phyloP scores from a whole-genome alignment of 192 early-diverging fungal genomes.

The Coemansia sp. region DNA sequence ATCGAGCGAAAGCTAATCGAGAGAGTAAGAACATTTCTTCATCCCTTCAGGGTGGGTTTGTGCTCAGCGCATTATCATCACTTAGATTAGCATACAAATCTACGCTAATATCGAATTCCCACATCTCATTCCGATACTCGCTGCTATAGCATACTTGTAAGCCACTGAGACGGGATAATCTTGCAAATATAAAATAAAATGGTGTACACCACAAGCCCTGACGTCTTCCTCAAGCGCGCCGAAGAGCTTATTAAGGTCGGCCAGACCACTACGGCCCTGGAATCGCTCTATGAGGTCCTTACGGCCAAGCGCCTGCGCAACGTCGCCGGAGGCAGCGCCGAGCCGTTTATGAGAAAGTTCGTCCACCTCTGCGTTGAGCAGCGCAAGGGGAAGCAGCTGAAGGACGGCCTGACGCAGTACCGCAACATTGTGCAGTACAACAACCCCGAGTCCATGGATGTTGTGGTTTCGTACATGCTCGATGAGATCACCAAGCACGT shows the following conservation, averaged over 20 bases:
- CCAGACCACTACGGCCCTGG: slow-evolving; percentile 81
- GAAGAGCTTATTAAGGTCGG: slow-evolving; percentile 79
- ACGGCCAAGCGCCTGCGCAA: slow-evolving; percentile 87
- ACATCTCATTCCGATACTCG: not conserved
- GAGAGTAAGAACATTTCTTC: no score
- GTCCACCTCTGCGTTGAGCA: slow-evolving; percentile 88
- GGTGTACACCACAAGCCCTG: slow-evolving; percentile 55
- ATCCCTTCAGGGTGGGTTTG: no score
- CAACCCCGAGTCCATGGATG: slow-evolving; percentile 87
- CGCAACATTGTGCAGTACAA: slow-evolving; percentile 98
- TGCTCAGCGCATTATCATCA: not conserved
- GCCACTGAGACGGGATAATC: not conserved
- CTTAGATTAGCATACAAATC: not conserved
- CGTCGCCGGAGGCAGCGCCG: slow-evolving; percentile 75
- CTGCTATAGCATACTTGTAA: not conserved
- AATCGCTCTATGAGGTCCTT: slow-evolving; percentile 89
- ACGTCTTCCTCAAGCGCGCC: slow-evolving; percentile 87
- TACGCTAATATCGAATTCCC: not conserved
- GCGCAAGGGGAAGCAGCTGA: slow-evolving; percentile 87
- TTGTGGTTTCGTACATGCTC: slow-evolving; percentile 85
- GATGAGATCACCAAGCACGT: slow-evolving; percentile 86
- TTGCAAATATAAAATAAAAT: not conserved
- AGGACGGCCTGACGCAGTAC: slow-evolving; percentile 96
- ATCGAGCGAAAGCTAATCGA: not conserved
- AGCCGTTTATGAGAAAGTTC: slow-evolving; percentile 94